Conservation (phyloP, 495 filamentous ascomycete genomes). For the Penicillium odoratum region DNA sequence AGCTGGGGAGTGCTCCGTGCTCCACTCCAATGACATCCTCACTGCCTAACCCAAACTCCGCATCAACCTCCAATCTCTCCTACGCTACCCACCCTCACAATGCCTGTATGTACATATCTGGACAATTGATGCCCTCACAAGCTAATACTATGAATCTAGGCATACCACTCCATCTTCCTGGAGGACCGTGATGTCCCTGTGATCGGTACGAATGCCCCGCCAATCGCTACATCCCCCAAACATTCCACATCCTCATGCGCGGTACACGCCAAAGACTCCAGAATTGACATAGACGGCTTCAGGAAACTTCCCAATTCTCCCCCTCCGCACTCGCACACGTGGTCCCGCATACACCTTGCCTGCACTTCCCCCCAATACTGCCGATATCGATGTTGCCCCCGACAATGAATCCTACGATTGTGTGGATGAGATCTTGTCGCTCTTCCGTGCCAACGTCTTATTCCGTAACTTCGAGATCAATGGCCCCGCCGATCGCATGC, state of each 20-base stretch:
- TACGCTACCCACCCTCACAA: conserved; percentile 30
- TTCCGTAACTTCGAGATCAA: conserved; percentile 99
- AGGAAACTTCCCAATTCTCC: conserved; percentile 93
- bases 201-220: conserved; percentile 51
- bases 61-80: conserved; percentile 21
- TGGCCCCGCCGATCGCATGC: conserved; percentile 87
- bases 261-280: background rate
- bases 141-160: conserved; percentile 48
- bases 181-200: conserved; percentile 68
- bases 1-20: conserved; percentile 20
- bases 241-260: conserved; percentile 1
- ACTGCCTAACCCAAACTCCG: conserved; percentile 28
- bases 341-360: conserved; percentile 87
- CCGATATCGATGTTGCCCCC: conserved; percentile 72
- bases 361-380: conserved; percentile 65
- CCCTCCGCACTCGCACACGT: conserved; percentile 87
- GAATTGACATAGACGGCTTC: conserved; percentile 15
- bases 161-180: conserved; percentile 94
- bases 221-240: conserved; percentile 14
- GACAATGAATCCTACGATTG: conserved; percentile 90
- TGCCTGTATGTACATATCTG: conserved; percentile 46
- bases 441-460: conserved; percentile 97
- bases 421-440: conserved; percentile 85
- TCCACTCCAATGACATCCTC: conserved; percentile 42
- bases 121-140: background rate